Base-by-base conservation (phyloP, 345 rosid species). In the Viola odorata region DNA sequence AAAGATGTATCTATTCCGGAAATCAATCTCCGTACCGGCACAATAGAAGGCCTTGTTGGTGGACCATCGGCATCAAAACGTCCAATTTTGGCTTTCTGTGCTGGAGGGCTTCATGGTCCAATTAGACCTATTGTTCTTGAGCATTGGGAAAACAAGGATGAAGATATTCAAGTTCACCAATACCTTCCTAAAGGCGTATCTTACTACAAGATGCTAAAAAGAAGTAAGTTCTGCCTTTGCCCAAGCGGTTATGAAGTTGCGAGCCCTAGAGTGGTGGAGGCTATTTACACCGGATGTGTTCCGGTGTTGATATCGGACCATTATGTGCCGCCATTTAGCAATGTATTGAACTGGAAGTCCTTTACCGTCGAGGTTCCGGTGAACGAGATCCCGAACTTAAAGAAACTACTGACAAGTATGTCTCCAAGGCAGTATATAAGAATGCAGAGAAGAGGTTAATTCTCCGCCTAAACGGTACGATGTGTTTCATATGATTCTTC, bases 211-310 rank as follows among this genome's bases (percentile, higher is more conserved):
- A 10, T 53, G 36, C 12, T 53, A 8, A 53, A 53, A 12, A 17
- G 57, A 4, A 53, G 57, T 39, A 53, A 23, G 57, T 53, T 5
- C 39, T 53, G 57, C 57, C 7, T 53, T 23, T 53, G 57, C 32
- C 57, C 57, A 3, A 53, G 39, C 7, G 57, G 57, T 3, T 32
- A 4, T 53, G 57, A 53, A 53, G 57, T 53, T 3, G 36, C 23
- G 11, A 53, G 57, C 39, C 57, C 57, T 8, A 16, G 57, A 6
- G 12, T 53, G 39, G 57, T 53, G 4, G 57, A 53, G 39, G 57
- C 57, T 7, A 53, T 53, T 8, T 9, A 17, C 8, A 8, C 23
- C 12, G 57, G 32, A 9, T 53, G 57, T 23, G 57, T 53, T 53
- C 57, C 57, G 38, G 57, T 53, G 3, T 5, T 53, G 12, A 17